Evolutionary conservation across 2,329 filamentous ascomycete species (phyloP).

Genomic region (Zalaria sp.): DNA sequence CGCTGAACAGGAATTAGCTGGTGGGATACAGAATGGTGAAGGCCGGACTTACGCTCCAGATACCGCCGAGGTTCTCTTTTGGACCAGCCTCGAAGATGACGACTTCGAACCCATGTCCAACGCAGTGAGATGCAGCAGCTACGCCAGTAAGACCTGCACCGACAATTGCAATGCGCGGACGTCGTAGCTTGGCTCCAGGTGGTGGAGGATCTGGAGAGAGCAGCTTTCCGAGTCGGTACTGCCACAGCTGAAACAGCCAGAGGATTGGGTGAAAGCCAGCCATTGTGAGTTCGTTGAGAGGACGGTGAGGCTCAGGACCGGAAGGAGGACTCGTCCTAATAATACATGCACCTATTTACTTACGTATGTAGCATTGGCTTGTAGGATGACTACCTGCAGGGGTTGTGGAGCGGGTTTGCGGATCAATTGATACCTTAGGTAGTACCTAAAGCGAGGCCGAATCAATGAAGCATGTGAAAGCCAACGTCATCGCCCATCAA

Average conservation of each 20-base stretch:
- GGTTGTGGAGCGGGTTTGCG: too few species aligned
- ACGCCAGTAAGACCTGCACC: conserved; percentile 52
- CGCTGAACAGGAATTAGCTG: conserved; percentile 28
- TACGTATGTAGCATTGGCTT: too few species aligned
- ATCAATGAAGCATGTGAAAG: too few species aligned
- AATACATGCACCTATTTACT: too few species aligned
- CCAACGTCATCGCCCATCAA: too few species aligned
- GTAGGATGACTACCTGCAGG: too few species aligned
- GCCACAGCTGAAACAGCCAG: conserved; percentile 50
- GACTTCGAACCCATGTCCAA: conserved; percentile 75
- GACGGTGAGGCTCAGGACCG: background rate
- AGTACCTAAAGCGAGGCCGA: too few species aligned
- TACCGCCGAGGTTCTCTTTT: conserved; percentile 56
- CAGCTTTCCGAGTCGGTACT: conserved; percentile 48
- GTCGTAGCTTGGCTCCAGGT: conserved; percentile 38
- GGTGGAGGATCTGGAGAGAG: conserved; percentile 58
- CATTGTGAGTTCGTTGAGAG: background rate
- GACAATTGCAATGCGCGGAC: conserved; percentile 41
- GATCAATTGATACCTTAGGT: too few species aligned
- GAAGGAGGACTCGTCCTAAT: too few species aligned
- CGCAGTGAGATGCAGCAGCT: conserved; percentile 66
- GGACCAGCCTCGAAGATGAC: conserved; percentile 61
- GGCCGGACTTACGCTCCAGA: conserved; percentile 52
- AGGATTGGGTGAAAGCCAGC: conserved; percentile 23
- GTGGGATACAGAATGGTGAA: background rate